Evolutionary conservation across 257 asterid species (phyloP), one percentile per base, ranked within the genome.

Genomic region (Coffea eugenioides): DNA sequence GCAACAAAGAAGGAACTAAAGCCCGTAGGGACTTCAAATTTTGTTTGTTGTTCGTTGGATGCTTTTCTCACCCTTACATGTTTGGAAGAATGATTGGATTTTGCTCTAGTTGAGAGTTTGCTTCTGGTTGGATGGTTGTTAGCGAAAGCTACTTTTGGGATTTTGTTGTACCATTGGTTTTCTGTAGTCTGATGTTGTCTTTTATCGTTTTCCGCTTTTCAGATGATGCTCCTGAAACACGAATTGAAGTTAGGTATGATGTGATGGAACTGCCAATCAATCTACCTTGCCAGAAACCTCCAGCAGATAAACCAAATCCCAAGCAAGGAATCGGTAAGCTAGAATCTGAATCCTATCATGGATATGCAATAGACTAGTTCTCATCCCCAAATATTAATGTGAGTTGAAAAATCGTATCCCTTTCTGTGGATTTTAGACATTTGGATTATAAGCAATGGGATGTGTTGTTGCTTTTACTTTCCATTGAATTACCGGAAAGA

Each of bases 241-340:
- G 78, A 69, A 82, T 86, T 82, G 91, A 91, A 83, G 97, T 95
- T 70, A 84, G 95, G 85, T 93, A 95, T 78, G 97, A 93, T 80
- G 86, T 93, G 70, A 83, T 91, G 96, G 99, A 95, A 73, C 84
- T 93, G 76, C 99, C 99, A 4, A 87, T 93, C 62, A 85, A 90
- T 59, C 94, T 95, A 69, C 99, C 97, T 81, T 83, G 90, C 71
- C 97, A 87, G 82, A 95, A 93, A 85, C 99, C 99, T 83, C 94
- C 88, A 75, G 90, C 93, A 48, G 99, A 95, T 85, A 95, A 92
- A 84, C 98, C 99, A 83, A 95, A 95, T 79, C 98, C 99, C 69
- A 95, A 95, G 81, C 98, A 95, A 87, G 99, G 99, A 74, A 90
- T 95, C 57, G 94, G 99, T 93, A 81, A 88, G 91, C 25, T 85